Conservation (phyloP, 768 basidiomycete genomes). For the Boletus coccyginus region DNA sequence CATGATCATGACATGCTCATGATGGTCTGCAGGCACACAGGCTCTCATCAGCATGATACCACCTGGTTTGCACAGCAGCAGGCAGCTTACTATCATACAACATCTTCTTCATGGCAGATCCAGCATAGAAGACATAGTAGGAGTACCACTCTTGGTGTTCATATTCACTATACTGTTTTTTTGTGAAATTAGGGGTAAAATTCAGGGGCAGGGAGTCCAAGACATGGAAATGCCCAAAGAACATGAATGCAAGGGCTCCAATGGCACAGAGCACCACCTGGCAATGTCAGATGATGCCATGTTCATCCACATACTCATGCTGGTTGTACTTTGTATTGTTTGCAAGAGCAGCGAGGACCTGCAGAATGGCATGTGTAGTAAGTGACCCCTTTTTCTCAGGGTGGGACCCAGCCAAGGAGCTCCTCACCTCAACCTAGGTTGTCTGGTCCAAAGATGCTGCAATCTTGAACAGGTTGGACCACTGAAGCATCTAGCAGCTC, state of each 20-base stretch:
- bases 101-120: constrained; percentile 17
- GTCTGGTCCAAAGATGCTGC: neutral
- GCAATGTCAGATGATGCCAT: constrained; percentile 28
- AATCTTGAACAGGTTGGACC: constrained; percentile 1
- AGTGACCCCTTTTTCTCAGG: too few species aligned
- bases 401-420: too few species aligned
- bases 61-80: neutral
- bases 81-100: constrained; percentile 21
- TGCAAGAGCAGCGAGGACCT: constrained; percentile 30
- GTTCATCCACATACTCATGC: constrained; percentile 31
- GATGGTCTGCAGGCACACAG: constrained; percentile 15
- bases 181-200: constrained; percentile 30
- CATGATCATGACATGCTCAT: constrained; percentile 23
- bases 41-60: neutral
- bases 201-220: constrained; percentile 11
- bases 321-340: constrained; percentile 34
- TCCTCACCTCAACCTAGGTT: too few species aligned
- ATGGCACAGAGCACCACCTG: constrained; percentile 31
- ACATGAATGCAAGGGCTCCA: constrained; percentile 23
- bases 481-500: constrained; percentile 1
- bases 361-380: neutral
- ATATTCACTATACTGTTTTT: constrained; percentile 22
- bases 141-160: constrained; percentile 31
- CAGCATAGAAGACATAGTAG: constrained; percentile 22
- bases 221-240: constrained; percentile 34